A percentile compares a stretch with the other conserved stretches of the same genome.
phyloP scores from a whole-genome alignment of 1,139 yeast genomes.

The Yamadazyma trypodendri region DNA sequence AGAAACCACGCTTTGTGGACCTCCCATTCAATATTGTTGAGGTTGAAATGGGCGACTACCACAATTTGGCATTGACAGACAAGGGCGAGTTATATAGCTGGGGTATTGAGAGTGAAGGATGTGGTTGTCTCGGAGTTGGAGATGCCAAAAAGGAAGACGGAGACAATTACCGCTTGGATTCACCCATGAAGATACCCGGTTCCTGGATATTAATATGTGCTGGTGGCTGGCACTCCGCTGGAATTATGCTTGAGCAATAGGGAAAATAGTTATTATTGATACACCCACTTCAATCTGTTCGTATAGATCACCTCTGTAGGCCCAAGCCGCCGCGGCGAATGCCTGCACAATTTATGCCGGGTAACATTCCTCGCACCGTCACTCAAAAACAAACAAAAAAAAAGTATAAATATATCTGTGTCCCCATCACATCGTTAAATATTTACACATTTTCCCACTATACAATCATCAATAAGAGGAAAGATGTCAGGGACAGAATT shows the following conservation, averaged over 20 bases:
- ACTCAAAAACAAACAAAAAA: slow-evolving; percentile 4
- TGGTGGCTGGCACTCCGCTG: slow-evolving; percentile 84
- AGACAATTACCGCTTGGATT: slow-evolving; percentile 28
- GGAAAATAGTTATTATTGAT: neutral
- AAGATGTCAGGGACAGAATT: slow-evolving; percentile 7
- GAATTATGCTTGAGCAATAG: slow-evolving; percentile 11
- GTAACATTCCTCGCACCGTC: slow-evolving; percentile 3
- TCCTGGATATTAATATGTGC: slow-evolving; percentile 57
- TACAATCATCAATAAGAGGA: slow-evolving; percentile 1
- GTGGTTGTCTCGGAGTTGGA: slow-evolving; percentile 69
- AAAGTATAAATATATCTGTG: neutral
- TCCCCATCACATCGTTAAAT: neutral
- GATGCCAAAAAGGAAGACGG: slow-evolving; percentile 34
- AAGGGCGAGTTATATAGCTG: slow-evolving; percentile 64
- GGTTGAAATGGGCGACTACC: slow-evolving; percentile 74
- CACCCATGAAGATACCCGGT: slow-evolving; percentile 48
- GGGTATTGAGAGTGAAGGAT: slow-evolving; percentile 63
- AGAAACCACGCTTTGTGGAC: slow-evolving; percentile 25
- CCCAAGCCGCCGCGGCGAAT: neutral
- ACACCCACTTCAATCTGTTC: neutral
- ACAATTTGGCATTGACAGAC: slow-evolving; percentile 58
- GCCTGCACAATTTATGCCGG: neutral
- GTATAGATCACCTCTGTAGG: too few relatives aligned
- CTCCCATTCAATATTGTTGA: slow-evolving; percentile 43
- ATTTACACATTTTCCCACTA: neutral